Conservation (phyloP, 148 eudicot genomes). For the Rhododendron vialii region DNA sequence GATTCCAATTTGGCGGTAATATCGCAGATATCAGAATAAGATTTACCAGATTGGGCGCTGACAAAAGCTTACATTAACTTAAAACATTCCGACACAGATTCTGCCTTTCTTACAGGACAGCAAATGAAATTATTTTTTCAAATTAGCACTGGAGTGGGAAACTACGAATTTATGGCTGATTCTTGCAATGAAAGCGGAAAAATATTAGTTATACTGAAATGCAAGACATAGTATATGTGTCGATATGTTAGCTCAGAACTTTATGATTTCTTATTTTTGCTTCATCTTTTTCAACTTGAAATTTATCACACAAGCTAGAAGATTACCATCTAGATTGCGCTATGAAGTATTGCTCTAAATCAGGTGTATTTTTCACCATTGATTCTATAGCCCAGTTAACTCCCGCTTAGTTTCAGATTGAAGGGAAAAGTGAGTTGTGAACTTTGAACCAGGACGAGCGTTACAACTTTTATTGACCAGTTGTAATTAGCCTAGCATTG, state of each 20-base stretch:
- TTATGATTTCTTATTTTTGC: neutral
- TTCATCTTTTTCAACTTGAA: neutral
- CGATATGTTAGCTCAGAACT: neutral
- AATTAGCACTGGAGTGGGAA: neutral
- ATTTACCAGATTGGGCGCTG: neutral
- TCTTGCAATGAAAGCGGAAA: neutral
- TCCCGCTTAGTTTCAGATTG: neutral
- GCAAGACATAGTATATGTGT: neutral
- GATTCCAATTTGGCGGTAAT: neutral
- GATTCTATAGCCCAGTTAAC: neutral
- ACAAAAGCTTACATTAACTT: neutral
- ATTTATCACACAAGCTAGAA: neutral
- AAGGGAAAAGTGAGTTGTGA: slow-evolving; percentile 5
- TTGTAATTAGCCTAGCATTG: neutral
- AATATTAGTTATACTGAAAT: neutral
- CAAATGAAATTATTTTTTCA: neutral
- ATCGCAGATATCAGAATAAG: neutral
- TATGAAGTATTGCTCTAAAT: neutral
- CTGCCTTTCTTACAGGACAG: neutral
- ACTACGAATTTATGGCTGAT: neutral
- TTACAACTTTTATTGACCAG: slow-evolving; percentile 8
- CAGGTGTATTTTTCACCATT: neutral
- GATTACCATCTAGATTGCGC: neutral
- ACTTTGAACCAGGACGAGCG: neutral
- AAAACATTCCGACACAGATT: neutral